A percentile compares a stretch with the other conserved stretches of the same genome.
phyloP scores from a whole-genome alignment of 2,329 filamentous ascomycete species.

The Westerdykella aurantiaca region DNA sequence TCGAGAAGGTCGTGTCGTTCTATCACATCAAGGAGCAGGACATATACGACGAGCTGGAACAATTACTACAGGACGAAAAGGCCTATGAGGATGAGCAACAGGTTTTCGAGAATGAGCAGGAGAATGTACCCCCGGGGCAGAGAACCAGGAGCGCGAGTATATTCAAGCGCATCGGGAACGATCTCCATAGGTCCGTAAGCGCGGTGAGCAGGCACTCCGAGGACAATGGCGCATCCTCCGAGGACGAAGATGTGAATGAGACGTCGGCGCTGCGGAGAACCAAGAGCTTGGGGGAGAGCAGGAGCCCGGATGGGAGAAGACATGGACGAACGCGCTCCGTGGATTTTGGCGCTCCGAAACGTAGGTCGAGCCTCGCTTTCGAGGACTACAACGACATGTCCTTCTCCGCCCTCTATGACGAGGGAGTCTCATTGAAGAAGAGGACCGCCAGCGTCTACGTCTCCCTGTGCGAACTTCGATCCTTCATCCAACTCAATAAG shows the following conservation, averaged over 20 bases:
- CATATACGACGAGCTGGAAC: conserved; percentile 72
- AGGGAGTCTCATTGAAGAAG: conserved; percentile 85
- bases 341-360: conserved; percentile 53
- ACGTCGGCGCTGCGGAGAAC: conserved; percentile 36
- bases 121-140: conserved; percentile 33
- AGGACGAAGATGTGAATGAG: conserved; percentile 56
- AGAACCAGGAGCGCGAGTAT: conserved; percentile 47
- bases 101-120: conserved; percentile 31
- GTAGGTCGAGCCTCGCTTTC: conserved; percentile 60
- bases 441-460: conserved; percentile 83
- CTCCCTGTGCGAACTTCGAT: conserved; percentile 88
- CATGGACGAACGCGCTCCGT: conserved; percentile 52
- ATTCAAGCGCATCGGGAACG: conserved; percentile 47
- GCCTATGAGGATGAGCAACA: conserved; percentile 56
- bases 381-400: conserved; percentile 76
- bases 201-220: conserved; percentile 43
- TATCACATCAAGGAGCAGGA: conserved; percentile 86
- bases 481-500: conserved; percentile 90
- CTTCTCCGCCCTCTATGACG: conserved; percentile 62
- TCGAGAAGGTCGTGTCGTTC: conserved; percentile 92
- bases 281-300: conserved; percentile 32
- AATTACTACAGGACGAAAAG: conserved; percentile 68
- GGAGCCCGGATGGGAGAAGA: conserved; percentile 42
- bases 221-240: conserved; percentile 47
- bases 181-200: conserved; percentile 42